A percentile compares a stretch with the other conserved stretches of the same genome.
phyloP scores from a whole-genome alignment of 2,329 filamentous ascomycete genomes.

The Hymenoscyphus fraxineus region DNA sequence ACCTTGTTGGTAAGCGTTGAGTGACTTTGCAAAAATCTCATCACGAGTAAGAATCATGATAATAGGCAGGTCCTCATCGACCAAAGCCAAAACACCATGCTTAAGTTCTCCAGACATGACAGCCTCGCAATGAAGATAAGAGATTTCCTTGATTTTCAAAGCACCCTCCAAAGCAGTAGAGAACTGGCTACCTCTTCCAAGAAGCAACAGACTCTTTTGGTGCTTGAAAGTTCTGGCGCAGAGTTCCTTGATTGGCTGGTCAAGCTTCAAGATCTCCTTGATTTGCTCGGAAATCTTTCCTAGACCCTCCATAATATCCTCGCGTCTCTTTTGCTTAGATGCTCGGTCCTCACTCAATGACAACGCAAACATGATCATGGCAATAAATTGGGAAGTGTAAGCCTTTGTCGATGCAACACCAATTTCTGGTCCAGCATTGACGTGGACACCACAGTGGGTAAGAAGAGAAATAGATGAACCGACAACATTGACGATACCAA shows the following conservation, averaged over 20 bases:
- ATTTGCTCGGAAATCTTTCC: conserved; percentile 86
- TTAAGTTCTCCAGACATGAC: conserved; percentile 99
- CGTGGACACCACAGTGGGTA: conserved; percentile 99
- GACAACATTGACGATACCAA: conserved; percentile 97
- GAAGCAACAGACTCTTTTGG: conserved; percentile 90
- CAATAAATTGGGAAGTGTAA: conserved; percentile 98
- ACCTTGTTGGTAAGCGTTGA: conserved; percentile 98
- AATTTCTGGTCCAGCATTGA: conserved; percentile 97
- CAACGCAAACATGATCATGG: conserved; percentile 99
- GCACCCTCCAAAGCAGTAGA: conserved; percentile 96
- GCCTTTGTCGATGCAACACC: conserved; percentile 99
- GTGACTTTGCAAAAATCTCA: conserved; percentile 94
- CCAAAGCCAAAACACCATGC: conserved; percentile 94
- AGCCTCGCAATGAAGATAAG: conserved; percentile 97
- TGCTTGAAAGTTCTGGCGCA: conserved; percentile 92
- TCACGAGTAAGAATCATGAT: conserved; percentile 99
- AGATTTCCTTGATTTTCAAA: conserved; percentile 99
- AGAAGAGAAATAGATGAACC: conserved; percentile 98
- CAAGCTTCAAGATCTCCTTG: conserved; percentile 83
- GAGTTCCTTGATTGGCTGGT: conserved; percentile 90
- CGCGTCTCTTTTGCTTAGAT: conserved; percentile 84
- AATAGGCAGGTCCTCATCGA: conserved; percentile 97
- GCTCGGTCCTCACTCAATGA: conserved; percentile 95
- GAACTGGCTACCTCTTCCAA: conserved; percentile 94
- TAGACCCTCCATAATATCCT: conserved; percentile 95